Evolutionary conservation across 441 rosid species (phyloP).

Genomic region (Biscutella laevigata): DNA sequence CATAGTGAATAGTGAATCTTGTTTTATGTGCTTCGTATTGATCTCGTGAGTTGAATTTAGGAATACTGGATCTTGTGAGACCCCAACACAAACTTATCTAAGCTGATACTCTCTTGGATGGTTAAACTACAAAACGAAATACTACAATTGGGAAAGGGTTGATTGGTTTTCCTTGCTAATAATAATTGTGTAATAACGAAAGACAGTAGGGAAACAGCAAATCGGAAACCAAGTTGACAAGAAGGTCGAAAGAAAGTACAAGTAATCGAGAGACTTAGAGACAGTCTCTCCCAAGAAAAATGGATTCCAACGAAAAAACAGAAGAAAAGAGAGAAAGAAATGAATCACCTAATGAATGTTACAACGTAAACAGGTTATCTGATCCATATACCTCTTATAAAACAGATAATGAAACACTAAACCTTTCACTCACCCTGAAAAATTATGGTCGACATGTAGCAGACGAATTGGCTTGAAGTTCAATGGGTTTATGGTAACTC

Average conservation of each 20-base stretch:
- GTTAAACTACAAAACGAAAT: not conserved
- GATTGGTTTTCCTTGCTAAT: not conserved
- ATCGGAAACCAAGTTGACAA: not conserved
- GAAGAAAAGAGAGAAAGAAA: too few relatives aligned
- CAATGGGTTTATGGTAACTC: not conserved
- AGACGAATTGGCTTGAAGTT: not conserved
- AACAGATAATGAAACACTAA: too few relatives aligned
- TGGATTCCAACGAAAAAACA: slow-evolving; percentile 7
- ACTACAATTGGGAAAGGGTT: not conserved
- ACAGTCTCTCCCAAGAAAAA: slow-evolving; percentile 4
- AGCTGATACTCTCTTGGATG: too few relatives aligned
- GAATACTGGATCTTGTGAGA: too few relatives aligned
- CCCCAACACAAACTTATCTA: too few relatives aligned
- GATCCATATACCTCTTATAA: too few relatives aligned
- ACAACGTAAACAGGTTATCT: slow-evolving; percentile 18
- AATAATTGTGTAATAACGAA: too few relatives aligned
- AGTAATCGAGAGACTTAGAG: not conserved
- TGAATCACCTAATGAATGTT: slow-evolving; percentile 10
- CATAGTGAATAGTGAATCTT: too few relatives aligned
- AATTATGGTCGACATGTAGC: not conserved
- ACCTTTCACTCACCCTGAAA: too few relatives aligned
- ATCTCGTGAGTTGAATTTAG: too few relatives aligned
- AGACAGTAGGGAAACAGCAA: not conserved
- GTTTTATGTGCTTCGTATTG: too few relatives aligned
- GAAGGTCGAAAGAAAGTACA: not conserved